Conservation (phyloP, 192 early-diverging fungal genomes). For the Backusella tuberculispora region DNA sequence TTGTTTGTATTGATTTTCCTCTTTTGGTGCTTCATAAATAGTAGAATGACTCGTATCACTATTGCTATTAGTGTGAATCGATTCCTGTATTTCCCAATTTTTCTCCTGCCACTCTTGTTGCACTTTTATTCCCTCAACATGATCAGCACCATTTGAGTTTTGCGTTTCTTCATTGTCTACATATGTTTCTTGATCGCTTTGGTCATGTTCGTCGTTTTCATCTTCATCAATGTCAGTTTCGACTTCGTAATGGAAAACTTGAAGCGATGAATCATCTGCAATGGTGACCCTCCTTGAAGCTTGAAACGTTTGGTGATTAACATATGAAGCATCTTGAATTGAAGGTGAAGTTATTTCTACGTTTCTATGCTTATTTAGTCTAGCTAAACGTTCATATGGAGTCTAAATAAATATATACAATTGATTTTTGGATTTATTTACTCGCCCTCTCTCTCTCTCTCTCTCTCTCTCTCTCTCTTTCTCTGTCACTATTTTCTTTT, state of each 20-base stretch:
- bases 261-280: constrained; percentile 30
- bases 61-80: neutral
- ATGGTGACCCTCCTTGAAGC: constrained; percentile 11
- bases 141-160: constrained; percentile 9
- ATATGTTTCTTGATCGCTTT: constrained; percentile 33
- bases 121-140: constrained; percentile 8
- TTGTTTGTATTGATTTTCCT: neutral
- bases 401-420: constrained; percentile 48
- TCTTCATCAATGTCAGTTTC: constrained; percentile 31
- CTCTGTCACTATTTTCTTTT: too few relatives aligned
- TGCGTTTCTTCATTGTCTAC: neutral
- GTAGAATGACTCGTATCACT: neutral
- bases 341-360: constrained; percentile 47
- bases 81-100: constrained; percentile 16
- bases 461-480: neutral
- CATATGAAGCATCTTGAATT: constrained; percentile 8
- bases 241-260: constrained; percentile 42
- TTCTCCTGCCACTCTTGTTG: constrained; percentile 14
- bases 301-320: neutral
- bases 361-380: constrained; percentile 75
- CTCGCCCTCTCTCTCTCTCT: neutral
- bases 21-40: neutral
- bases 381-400: constrained; percentile 74
- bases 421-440: neutral
- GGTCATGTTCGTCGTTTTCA: constrained; percentile 39